Conservation (phyloP, 305 asterid species). For the Solanum aculeatissimum region DNA sequence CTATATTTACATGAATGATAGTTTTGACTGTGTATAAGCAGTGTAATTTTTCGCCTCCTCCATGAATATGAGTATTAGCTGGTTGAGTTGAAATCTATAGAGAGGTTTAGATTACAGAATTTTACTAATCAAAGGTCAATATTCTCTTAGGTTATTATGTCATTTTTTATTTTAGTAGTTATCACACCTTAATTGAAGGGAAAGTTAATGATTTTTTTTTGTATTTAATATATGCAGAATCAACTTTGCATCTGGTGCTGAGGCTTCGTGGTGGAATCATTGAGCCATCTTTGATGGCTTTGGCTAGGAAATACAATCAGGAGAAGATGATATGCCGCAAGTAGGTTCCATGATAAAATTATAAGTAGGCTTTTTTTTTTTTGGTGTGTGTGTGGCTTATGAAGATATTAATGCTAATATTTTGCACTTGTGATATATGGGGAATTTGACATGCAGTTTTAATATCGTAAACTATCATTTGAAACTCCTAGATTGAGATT, state of each 20-base stretch:
- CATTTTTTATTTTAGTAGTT: neutral
- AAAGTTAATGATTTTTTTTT: neutral
- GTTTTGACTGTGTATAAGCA: neutral
- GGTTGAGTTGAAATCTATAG: neutral
- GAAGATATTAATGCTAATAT: neutral
- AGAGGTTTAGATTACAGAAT: neutral
- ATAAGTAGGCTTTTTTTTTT: neutral
- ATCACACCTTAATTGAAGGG: neutral
- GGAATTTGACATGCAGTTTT: neutral
- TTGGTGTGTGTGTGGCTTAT: neutral
- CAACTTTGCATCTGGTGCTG: conserved; percentile 18
- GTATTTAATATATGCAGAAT: conserved; percentile 1
- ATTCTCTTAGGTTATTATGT: neutral
- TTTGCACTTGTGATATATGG: neutral
- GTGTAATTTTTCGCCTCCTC: neutral
- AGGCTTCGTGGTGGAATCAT: conserved; percentile 22
- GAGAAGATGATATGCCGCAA: conserved; percentile 19
- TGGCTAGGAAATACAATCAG: conserved; percentile 20
- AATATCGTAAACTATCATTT: neutral
- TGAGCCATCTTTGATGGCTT: conserved; percentile 22
- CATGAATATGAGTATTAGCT: neutral
- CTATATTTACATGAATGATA: neutral
- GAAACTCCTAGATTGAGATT: neutral
- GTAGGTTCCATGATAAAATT: neutral
- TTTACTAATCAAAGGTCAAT: neutral